These are phyloP conservation scores for Craspedostauros australis DNA, from an alignment of 108 stramenopile species.

Conservation along the genomic window DNA sequence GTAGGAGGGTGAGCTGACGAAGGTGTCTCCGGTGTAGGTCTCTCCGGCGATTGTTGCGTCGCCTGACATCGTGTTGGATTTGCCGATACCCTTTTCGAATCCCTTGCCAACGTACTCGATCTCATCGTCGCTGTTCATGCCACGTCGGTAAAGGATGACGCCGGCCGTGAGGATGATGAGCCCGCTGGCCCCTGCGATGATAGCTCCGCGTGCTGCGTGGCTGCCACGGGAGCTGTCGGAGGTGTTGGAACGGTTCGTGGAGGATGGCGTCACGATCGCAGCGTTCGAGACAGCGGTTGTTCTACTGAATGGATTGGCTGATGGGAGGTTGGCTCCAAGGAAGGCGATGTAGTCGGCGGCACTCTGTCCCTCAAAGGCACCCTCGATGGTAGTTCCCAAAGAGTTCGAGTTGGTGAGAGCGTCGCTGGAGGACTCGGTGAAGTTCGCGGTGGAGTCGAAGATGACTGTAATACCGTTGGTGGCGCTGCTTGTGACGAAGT, in stretches of 20 bases:
- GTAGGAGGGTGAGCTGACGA: not conserved
- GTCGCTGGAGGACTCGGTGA: not conserved
- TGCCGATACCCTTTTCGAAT: not conserved
- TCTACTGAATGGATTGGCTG: constrained; percentile 15
- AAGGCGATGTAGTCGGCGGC: constrained; percentile 2
- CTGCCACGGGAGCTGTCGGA: not conserved
- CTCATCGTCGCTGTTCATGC: constrained; percentile 1
- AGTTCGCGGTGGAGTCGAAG: constrained; percentile 18
- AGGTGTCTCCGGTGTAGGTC: constrained; percentile 15
- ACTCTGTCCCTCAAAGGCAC: constrained; percentile 5
- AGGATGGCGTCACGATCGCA: not conserved
- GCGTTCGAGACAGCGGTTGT: constrained; percentile 9
- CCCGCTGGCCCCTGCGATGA: constrained; percentile 9
- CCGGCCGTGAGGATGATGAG: constrained; percentile 5
- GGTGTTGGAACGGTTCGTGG: not conserved
- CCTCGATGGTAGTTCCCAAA: constrained; percentile 4
- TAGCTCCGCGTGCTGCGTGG: not conserved
- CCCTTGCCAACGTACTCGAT: not conserved
- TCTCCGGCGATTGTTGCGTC: constrained; percentile 19
- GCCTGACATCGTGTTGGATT: too few relatives aligned
- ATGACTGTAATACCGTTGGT: constrained; percentile 4
- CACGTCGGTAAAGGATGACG: constrained; percentile 1
- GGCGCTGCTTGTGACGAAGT: too few relatives aligned
- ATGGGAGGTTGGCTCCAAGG: not conserved
- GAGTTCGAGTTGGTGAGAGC: constrained; percentile 7